These are phyloP conservation scores for Coemansia interrupta DNA, from an alignment of 192 early-diverging fungal genomes.

Conservation along the genomic window DNA sequence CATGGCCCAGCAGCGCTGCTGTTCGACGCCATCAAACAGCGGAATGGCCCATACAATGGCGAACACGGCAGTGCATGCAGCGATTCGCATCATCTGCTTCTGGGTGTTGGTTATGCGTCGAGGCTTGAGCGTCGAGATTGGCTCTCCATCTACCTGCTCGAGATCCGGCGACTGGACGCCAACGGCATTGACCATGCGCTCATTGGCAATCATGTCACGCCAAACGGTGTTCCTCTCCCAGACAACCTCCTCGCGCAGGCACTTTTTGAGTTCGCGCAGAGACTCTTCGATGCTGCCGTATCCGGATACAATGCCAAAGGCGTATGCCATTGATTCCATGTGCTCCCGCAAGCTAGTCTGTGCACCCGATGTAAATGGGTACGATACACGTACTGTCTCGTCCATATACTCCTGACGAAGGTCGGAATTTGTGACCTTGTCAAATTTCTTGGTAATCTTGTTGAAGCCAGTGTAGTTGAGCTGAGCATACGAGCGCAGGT, in stretches of 20 bases:
- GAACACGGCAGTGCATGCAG: slow-evolving; percentile 61
- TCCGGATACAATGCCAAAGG: slow-evolving; percentile 28
- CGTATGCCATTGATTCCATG: slow-evolving; percentile 51
- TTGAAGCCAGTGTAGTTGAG: slow-evolving; percentile 89
- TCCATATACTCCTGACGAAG: slow-evolving; percentile 71
- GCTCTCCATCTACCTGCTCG: slow-evolving; percentile 14
- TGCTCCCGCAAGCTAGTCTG: slow-evolving; percentile 60
- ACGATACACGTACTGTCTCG: slow-evolving; percentile 59
- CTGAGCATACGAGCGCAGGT: slow-evolving; percentile 82
- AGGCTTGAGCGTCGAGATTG: slow-evolving; percentile 47
- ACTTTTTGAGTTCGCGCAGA: slow-evolving; percentile 67
- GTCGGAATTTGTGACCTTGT: slow-evolving; percentile 81
- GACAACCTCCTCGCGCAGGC: slow-evolving; percentile 85
- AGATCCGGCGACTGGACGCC: slow-evolving; percentile 58
- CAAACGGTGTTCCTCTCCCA: slow-evolving; percentile 98
- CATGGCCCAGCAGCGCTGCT: slow-evolving; percentile 89
- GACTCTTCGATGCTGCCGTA: slow-evolving; percentile 59
- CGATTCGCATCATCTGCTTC: slow-evolving; percentile 51
- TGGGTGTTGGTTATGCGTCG: slow-evolving; percentile 52
- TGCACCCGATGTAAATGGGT: slow-evolving; percentile 67
- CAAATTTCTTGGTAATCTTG: slow-evolving; percentile 97
- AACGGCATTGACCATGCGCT: slow-evolving; percentile 72
- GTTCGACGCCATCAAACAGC: slow-evolving; percentile 69
- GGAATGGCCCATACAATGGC: slow-evolving; percentile 55
- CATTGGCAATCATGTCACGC: slow-evolving; percentile 93